Base-by-base conservation (phyloP, 2,329 filamentous ascomycete species). In the Apiospora marii region DNA sequence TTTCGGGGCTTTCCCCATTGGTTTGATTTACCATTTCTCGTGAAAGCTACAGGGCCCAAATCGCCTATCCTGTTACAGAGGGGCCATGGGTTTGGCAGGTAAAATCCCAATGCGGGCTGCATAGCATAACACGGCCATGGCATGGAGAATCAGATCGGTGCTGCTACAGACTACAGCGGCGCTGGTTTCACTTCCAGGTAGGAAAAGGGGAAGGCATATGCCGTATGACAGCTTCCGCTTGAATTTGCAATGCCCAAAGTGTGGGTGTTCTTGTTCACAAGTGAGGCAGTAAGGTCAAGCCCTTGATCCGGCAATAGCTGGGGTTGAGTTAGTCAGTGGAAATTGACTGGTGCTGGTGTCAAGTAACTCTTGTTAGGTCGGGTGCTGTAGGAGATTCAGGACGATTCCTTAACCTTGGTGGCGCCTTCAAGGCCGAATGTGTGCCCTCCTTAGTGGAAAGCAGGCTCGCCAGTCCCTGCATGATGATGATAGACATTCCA, bases 1-100 rank as follows among this genome's bases (percentile, higher is more conserved):
- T 64, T 37, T 64, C 58, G 58, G 58, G 58, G 58, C 30, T 64
- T 64, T 41, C 41, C 34, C 58, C 30, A 64, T 64, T 64, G 58
- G 58, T 34, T 64, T 64, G 58, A 22, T 41, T 64, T 64, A 13
- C 58, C 58, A 64, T 3, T 22, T 37, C 53, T 61, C 22, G 30
- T 13, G 14, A 61, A 61, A 61, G 30, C 30, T 61, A 61, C 53
- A 4, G 13, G 37, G 44, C 44, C 30, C 58, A 64, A 37, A 64
- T 41, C 34, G 19, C 58, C 58, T 64, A n/a, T 22, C 58, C n/a
- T 64, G 30, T 10, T 41, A 64, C 58, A 64, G 58, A 41, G 34
- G 58, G 19, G 34, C 34, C 58, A n/a, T 22, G 19, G 7, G n/a
- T 64, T 34, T 61, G 30, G 53, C 53, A 61, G 30, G 53, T 37